These are phyloP conservation scores for Mollisiaceae sp. DNA, from an alignment of 2,329 filamentous ascomycete species.

Conservation along the genomic window DNA sequence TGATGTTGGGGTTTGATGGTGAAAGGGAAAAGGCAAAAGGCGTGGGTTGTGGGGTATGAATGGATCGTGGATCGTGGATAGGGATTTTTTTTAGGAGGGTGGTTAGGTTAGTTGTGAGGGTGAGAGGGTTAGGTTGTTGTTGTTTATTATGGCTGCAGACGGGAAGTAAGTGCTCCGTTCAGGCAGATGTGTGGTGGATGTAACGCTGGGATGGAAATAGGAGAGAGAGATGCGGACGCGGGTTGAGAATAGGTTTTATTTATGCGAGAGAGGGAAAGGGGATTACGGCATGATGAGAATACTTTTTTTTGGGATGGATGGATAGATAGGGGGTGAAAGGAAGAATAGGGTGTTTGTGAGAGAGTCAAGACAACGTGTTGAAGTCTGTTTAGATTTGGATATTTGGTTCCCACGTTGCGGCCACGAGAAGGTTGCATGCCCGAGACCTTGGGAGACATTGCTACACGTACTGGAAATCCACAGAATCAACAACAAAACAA, in stretches of 20 bases:
- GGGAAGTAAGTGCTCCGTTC: neutral
- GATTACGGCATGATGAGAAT: neutral
- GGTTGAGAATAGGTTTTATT: neutral
- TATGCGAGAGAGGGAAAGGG: neutral
- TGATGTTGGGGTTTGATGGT: neutral
- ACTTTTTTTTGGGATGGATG: neutral
- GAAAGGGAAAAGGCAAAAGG: neutral
- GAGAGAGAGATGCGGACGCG: too few species aligned
- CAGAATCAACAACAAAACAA: neutral
- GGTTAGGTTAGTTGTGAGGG: too few species aligned
- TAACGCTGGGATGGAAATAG: conserved; percentile 6
- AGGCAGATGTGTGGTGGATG: conserved; percentile 2
- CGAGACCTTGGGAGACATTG: neutral
- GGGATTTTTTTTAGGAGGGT: neutral
- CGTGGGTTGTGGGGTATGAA: neutral
- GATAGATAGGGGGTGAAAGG: neutral
- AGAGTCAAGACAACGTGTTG: neutral
- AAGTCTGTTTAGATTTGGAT: neutral
- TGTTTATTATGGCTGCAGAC: too few species aligned
- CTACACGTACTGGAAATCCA: neutral
- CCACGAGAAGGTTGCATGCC: neutral
- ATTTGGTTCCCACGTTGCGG: neutral
- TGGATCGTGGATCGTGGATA: neutral
- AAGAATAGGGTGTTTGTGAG: neutral
- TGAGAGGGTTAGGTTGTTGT: too few species aligned